Base-by-base conservation (phyloP, 805 yeast species). In the Sugiyamaella boreocaroliniensis region DNA sequence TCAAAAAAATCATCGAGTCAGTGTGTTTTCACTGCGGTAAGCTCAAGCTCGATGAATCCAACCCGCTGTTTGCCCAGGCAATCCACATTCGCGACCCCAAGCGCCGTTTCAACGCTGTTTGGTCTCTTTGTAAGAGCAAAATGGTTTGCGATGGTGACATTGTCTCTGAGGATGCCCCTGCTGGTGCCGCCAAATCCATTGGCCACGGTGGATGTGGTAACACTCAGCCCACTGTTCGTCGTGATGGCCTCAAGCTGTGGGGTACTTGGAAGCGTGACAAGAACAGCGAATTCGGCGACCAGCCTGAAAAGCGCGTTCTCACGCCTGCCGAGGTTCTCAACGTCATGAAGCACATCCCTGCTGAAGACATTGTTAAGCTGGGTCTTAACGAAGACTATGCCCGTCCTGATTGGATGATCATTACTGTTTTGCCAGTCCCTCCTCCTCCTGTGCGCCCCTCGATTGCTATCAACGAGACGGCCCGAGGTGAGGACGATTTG, bases 371-470 rank as follows among this genome's bases (percentile, higher is more conserved):
- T 57, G 75, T 70, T 45, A 82, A 80, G 60, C 68, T 93, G 55
- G 99, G 99, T 4, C 85, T 93, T 71, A 88, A 86, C 66, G 95
- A 89, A 67, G 97, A 93, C 67, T 93, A 88, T 64, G 93, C 99
- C 1, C 84, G 99, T 63, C 99, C 99, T 1, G 99, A 93, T 72
- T 93, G 99, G 99, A 81, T 93, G 83, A 78, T 93, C 55, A 80
- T 93, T 60, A 89, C 98, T 1, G 98, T 93, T n/a, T 76, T 93
- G 64, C 99, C 99, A 1, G 99, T 93, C 16, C 99, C 99, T 44
- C 99, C 99, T 49, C 99, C 99, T 57, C 98, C 97, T 37, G 99
- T 93, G 34, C 85, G 99, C 70, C 99, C 99, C 10, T 87, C 96
- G 20, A 93, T 93, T 73, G 97, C 99, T 1, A 90, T 93, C 64